Evolutionary conservation across 495 filamentous ascomycete species (phyloP).

Genomic region (Aspergillus homomorphus): DNA sequence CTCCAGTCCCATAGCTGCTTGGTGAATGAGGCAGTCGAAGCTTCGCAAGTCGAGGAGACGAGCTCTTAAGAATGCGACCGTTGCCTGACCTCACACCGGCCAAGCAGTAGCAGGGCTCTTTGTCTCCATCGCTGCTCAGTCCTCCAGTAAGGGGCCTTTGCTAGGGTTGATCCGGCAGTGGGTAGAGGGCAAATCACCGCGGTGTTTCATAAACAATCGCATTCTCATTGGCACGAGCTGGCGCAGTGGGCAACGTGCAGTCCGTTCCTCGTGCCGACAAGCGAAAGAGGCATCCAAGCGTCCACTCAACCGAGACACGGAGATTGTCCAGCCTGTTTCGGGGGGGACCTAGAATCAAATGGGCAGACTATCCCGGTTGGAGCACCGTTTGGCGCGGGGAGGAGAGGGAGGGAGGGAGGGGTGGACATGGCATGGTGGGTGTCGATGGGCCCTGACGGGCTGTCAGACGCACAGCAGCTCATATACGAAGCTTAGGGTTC

Average conservation of each 20-base stretch:
- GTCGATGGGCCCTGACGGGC: neutral
- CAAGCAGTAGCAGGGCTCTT: neutral
- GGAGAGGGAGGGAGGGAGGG: too few species aligned
- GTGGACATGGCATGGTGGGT: neutral
- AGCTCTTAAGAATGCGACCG: constrained; percentile 2
- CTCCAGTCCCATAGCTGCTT: constrained; percentile 30
- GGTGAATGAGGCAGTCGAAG: neutral
- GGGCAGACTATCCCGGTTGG: neutral
- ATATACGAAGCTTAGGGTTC: neutral
- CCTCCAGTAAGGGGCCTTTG: neutral
- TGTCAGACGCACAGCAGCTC: neutral
- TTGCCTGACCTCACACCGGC: neutral
- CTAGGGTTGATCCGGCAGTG: neutral
- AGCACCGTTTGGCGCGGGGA: neutral
- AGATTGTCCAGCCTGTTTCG: neutral
- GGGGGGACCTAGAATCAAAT: neutral
- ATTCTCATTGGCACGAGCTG: neutral
- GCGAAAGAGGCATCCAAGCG: neutral
- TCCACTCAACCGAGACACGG: neutral
- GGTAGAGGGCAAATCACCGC: neutral
- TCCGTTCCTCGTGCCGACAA: neutral
- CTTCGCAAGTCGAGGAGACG: neutral
- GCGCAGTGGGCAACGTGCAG: neutral
- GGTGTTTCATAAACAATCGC: neutral
- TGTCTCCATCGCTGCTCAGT: neutral